Conservation (phyloP, 2,329 filamentous ascomycete genomes). For the Curvularia sp. region DNA sequence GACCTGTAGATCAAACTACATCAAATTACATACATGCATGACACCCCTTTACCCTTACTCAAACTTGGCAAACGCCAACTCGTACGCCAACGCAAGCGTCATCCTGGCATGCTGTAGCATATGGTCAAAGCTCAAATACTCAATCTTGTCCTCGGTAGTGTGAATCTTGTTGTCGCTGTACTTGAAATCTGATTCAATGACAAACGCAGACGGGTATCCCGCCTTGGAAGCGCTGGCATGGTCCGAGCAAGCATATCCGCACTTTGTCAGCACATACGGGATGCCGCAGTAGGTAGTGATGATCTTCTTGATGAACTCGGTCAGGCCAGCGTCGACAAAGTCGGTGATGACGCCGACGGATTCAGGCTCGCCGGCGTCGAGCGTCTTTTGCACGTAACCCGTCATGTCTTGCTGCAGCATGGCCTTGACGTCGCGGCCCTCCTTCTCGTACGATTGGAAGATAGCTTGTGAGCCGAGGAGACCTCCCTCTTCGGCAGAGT, state of each 20-base stretch:
- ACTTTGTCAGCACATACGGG: slow-evolving; percentile 85
- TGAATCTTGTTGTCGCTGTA: slow-evolving; percentile 71
- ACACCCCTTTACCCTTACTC: slow-evolving; percentile 35
- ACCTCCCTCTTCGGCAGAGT: slow-evolving; percentile 87
- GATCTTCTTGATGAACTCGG: slow-evolving; percentile 87
- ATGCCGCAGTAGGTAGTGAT: slow-evolving; percentile 89
- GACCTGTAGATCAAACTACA: not conserved
- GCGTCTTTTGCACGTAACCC: slow-evolving; percentile 81
- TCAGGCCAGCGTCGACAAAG: slow-evolving; percentile 82
- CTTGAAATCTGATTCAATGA: slow-evolving; percentile 76
- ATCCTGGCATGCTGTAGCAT: slow-evolving; percentile 90
- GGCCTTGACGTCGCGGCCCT: slow-evolving; percentile 79
- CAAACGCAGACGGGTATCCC: slow-evolving; percentile 76
- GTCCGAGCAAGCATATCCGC: slow-evolving; percentile 83
- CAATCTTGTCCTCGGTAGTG: slow-evolving; percentile 71
- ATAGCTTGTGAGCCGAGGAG: slow-evolving; percentile 88
- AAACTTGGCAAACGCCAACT: slow-evolving; percentile 80
- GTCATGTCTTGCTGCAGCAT: slow-evolving; percentile 98
- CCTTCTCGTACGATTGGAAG: slow-evolving; percentile 79
- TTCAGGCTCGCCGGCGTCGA: slow-evolving; percentile 82
- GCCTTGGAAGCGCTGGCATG: slow-evolving; percentile 76
- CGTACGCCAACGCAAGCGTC: slow-evolving; percentile 82
- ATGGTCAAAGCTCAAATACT: slow-evolving; percentile 81
- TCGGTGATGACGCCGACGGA: slow-evolving; percentile 92
- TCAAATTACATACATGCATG: not conserved